Percentiles rank a stretch among this genome's conserved stretches.
Conservation (phyloP, 495 filamentous ascomycete species). For the Penicillium subrubescens region DNA sequence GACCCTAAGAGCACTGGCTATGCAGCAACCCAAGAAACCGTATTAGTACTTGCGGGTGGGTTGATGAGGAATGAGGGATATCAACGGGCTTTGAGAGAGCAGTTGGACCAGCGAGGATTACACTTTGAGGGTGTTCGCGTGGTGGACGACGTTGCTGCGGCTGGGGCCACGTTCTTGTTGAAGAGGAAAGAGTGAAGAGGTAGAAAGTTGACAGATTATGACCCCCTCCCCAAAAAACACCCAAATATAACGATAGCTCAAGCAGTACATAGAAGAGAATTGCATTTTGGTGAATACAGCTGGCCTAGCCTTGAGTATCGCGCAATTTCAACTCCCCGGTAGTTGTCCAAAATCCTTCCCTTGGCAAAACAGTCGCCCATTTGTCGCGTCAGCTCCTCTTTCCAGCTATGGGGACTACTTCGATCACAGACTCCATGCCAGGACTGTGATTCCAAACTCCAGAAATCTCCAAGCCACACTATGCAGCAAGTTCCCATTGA, state of each 20-base stretch:
- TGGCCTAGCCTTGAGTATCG: no score
- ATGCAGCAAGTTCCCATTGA: slow-evolving; percentile 40
- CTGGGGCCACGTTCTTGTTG: slow-evolving; percentile 1
- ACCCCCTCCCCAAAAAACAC: no score
- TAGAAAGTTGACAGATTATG: background rate
- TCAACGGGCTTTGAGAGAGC: slow-evolving; percentile 10
- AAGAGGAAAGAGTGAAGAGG: background rate
- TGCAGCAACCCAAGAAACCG: slow-evolving; percentile 13
- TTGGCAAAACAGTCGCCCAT: background rate
- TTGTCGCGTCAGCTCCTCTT: background rate
- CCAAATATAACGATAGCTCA: no score
- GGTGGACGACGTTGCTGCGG: slow-evolving; percentile 20
- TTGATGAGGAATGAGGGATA: slow-evolving; percentile 28
- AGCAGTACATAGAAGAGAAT: background rate
- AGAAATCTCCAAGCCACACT: slow-evolving; percentile 34
- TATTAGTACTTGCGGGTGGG: slow-evolving; percentile 31
- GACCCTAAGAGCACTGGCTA: slow-evolving; percentile 21
- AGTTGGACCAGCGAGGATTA: slow-evolving; percentile 10
- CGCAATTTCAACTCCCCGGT: no score
- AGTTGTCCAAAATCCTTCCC: background rate
- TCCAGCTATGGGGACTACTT: slow-evolving; percentile 24
- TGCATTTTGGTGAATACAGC: background rate
- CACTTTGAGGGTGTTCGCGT: slow-evolving; percentile 14
- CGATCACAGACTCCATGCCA: slow-evolving; percentile 42
- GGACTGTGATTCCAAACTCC: slow-evolving; percentile 38